Percentiles rank a stretch among this genome's conserved stretches.
phyloP scores from a whole-genome alignment of 805 yeast species.

The Candida andamanensis region DNA sequence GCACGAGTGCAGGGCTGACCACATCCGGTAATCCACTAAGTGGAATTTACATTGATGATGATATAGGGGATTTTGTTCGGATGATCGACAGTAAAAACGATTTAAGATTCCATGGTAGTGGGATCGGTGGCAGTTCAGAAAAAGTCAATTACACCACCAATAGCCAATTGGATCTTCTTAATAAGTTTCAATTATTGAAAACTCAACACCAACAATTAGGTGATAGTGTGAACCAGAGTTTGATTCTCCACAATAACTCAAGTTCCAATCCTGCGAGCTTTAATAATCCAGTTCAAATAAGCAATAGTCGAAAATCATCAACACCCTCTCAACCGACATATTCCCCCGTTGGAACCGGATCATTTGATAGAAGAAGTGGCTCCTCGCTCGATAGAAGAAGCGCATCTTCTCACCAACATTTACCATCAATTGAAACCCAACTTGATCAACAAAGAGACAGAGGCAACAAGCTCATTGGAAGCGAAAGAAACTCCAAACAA shows the following conservation, averaged over 20 bases:
- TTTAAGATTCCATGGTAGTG: slow-evolving; percentile 26
- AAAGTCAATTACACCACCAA: slow-evolving; percentile 6
- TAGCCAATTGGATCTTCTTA: slow-evolving; percentile 41
- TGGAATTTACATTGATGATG: slow-evolving; percentile 50
- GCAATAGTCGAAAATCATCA: slow-evolving; percentile 21
- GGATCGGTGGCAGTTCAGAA: slow-evolving; percentile 1
- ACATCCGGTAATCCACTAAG: slow-evolving; percentile 30
- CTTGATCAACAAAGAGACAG: slow-evolving; percentile 13
- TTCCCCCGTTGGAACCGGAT: slow-evolving; percentile 9
- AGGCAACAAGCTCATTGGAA: too few relatives aligned
- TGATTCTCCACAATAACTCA: slow-evolving; percentile 27
- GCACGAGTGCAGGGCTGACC: slow-evolving; percentile 34
- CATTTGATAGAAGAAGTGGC: slow-evolving; percentile 13
- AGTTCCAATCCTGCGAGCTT: slow-evolving; percentile 5
- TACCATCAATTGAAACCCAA: slow-evolving; percentile 30
- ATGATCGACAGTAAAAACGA: slow-evolving; percentile 64
- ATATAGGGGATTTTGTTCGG: slow-evolving; percentile 64
- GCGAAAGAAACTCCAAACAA: too few relatives aligned
- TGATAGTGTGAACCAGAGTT: slow-evolving; percentile 51
- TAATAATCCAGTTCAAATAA: slow-evolving; percentile 3
- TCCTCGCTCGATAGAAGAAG: too few relatives aligned
- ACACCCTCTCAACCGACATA: slow-evolving; percentile 16
- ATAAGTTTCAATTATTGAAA: slow-evolving; percentile 47
- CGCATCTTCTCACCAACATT: slow-evolving; percentile 1
- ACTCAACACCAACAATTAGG: slow-evolving; percentile 50